phyloP scores from a whole-genome alignment of 805 yeast genomes.

The Kodamaea laetipori region DNA sequence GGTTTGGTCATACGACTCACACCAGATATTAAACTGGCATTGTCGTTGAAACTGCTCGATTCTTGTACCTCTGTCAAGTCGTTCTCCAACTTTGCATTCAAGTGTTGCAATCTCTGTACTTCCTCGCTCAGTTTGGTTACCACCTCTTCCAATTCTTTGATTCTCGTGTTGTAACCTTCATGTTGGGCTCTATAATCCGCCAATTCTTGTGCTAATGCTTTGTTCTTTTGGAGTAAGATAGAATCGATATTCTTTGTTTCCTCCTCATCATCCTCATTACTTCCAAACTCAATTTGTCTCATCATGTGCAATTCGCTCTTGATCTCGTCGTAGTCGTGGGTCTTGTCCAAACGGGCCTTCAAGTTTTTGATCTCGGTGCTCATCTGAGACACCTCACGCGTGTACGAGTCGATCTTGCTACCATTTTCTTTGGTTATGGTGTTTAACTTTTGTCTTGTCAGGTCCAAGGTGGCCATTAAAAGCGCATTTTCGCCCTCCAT shows the following conservation, averaged over 20 bases:
- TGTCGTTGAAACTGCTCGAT: slow-evolving; percentile 53
- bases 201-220: slow-evolving; percentile 68
- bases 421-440: slow-evolving; percentile 24
- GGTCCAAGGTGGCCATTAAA: slow-evolving; percentile 58
- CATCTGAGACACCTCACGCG: slow-evolving; percentile 50
- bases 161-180: slow-evolving; percentile 44
- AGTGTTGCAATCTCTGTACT: slow-evolving; percentile 41
- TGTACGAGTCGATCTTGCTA: slow-evolving; percentile 39
- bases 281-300: slow-evolving; percentile 75
- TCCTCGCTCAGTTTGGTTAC: slow-evolving; percentile 38
- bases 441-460: slow-evolving; percentile 38
- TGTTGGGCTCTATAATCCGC: slow-evolving; percentile 65
- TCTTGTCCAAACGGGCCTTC: slow-evolving; percentile 49
- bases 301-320: slow-evolving; percentile 74
- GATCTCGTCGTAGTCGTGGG: slow-evolving; percentile 76
- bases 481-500: slow-evolving; percentile 71
- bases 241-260: slow-evolving; percentile 47
- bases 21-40: slow-evolving; percentile 69
- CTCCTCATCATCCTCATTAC: slow-evolving; percentile 36
- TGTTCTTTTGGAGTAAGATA: slow-evolving; percentile 69
- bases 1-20: slow-evolving; percentile 37
- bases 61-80: slow-evolving; percentile 68
- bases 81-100: slow-evolving; percentile 67
- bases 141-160: slow-evolving; percentile 42
- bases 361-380: slow-evolving; percentile 53